A percentile compares a stretch with the other conserved stretches of the same genome.
phyloP scores from a whole-genome alignment of 129 eudicot genomes.

The Artemisia argyi region DNA sequence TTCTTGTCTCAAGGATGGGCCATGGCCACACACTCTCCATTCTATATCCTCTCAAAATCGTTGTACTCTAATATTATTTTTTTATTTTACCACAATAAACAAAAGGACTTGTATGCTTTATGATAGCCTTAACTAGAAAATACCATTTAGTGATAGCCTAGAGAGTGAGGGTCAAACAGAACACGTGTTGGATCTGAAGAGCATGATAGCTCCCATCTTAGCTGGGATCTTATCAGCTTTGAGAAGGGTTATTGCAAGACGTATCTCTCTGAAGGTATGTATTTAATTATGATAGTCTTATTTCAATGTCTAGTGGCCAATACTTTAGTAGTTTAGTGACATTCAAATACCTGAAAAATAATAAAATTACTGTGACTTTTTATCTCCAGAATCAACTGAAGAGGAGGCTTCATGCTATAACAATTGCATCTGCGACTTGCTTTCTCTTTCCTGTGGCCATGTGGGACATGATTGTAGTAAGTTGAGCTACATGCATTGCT shows the following conservation, averaged over 20 bases:
- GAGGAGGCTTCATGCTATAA: conserved; percentile 89
- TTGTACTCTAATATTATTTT: background rate
- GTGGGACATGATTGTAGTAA: conserved; percentile 84
- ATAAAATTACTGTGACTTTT: background rate
- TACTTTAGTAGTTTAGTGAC: too few species aligned
- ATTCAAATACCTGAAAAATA: background rate
- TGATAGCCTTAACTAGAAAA: conserved; percentile 53
- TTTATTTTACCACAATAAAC: background rate
- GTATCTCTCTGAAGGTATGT: conserved; percentile 87
- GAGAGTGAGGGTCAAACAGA: conserved; percentile 49
- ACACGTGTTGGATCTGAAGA: conserved; percentile 51
- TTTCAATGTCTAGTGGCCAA: background rate
- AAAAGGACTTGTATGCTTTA: background rate
- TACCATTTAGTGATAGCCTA: conserved; percentile 59
- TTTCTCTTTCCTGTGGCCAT: conserved; percentile 94
- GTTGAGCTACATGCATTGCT: conserved; percentile 19
- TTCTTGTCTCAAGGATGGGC: conserved; percentile 98
- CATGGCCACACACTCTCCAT: conserved; percentile 71
- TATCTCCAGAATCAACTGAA: conserved; percentile 81
- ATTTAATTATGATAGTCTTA: background rate
- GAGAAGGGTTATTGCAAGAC: conserved; percentile 84
- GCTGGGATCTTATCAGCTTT: conserved; percentile 97
- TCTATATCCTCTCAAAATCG: conserved; percentile 62
- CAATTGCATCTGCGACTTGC: conserved; percentile 89
- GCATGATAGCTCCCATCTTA: conserved; percentile 74